Conservation (phyloP, 2,329 filamentous ascomycete species). For the Fusarium tricinctum region DNA sequence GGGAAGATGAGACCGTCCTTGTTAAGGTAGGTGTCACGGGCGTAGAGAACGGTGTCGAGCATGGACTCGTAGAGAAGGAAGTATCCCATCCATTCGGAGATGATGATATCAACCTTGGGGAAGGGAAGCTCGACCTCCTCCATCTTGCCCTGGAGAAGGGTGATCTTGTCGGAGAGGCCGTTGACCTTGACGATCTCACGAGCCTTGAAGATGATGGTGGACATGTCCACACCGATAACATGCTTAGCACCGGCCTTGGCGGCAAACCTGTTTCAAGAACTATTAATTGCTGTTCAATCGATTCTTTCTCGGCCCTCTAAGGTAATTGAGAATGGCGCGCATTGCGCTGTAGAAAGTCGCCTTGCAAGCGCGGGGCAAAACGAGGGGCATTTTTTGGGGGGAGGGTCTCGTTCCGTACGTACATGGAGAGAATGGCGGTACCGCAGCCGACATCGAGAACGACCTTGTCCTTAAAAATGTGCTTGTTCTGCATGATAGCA, state of each 20-base stretch:
- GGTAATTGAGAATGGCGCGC: constrained; percentile 1
- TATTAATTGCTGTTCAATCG: constrained; percentile 25
- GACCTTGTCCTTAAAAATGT: constrained; percentile 85
- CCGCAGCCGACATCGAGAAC: constrained; percentile 98
- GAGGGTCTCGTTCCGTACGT: constrained; percentile 55
- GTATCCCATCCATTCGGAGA: constrained; percentile 99
- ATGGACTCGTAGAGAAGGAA: constrained; percentile 99
- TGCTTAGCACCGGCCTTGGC: constrained; percentile 97
- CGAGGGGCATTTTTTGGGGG: constrained; percentile 25
- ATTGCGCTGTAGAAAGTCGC: constrained; percentile 7
- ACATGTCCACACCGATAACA: constrained; percentile 99
- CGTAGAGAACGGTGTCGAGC: constrained; percentile 98
- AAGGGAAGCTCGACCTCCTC: constrained; percentile 95
- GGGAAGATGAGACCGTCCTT: constrained; percentile 96
- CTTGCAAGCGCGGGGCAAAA: constrained; percentile 36
- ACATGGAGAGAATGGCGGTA: constrained; percentile 99
- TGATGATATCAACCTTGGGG: constrained; percentile 98
- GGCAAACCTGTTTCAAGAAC: constrained; percentile 79
- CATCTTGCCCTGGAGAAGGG: constrained; percentile 99
- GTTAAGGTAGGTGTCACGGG: constrained; percentile 89
- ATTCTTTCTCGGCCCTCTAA: not conserved
- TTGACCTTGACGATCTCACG: constrained; percentile 94
- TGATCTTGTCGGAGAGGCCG: constrained; percentile 95
- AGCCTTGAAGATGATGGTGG: constrained; percentile 99
- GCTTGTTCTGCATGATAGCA: constrained; percentile 96